Conservation (phyloP, 2,329 filamentous ascomycete genomes). For the Trichoderma gracile region DNA sequence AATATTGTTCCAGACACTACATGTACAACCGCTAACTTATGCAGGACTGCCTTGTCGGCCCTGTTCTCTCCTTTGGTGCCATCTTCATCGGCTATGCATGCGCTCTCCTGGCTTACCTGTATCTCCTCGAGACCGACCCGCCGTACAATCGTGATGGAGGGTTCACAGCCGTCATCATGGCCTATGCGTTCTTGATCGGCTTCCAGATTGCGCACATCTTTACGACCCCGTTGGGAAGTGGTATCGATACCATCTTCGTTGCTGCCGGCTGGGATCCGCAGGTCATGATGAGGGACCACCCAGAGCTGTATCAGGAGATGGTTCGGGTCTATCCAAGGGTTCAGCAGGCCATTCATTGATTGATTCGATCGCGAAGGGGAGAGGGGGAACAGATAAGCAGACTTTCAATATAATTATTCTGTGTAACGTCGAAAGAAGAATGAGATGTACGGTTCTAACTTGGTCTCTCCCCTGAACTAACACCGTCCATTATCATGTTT, state of each 20-base stretch:
- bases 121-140: conserved; percentile 78
- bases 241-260: conserved; percentile 91
- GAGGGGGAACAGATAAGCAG: neutral
- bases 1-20: neutral
- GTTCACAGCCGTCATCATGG: conserved; percentile 77
- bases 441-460: no score
- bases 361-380: neutral
- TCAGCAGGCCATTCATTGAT: conserved; percentile 66
- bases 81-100: conserved; percentile 83
- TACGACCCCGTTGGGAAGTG: conserved; percentile 81
- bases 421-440: neutral
- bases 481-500: neutral
- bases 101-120: conserved; percentile 81
- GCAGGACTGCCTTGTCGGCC: conserved; percentile 74
- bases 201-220: conserved; percentile 88
- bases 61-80: conserved; percentile 73
- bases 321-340: conserved; percentile 80
- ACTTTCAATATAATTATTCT: neutral
- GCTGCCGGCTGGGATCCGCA: conserved; percentile 69
- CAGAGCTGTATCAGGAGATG: conserved; percentile 78
- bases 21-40: conserved; percentile 27
- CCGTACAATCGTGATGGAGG: conserved; percentile 68
- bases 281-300: conserved; percentile 77
- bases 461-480: no score
- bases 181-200: conserved; percentile 85